Evolutionary conservation across 257 asterid genomes (phyloP), one percentile per base, ranked within the genome.

Genomic region (Cynanchum wilfordii): DNA sequence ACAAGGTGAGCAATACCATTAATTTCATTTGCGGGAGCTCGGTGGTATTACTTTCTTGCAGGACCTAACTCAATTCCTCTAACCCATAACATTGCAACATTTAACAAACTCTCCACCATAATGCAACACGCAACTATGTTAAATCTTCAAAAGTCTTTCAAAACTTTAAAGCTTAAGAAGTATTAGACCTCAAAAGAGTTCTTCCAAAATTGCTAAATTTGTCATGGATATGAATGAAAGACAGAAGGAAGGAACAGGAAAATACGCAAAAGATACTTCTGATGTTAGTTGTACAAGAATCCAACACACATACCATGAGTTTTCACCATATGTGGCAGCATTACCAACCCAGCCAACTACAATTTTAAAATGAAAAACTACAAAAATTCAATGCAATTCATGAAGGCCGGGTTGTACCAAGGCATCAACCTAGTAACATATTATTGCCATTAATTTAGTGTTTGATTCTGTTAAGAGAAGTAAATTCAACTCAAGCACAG

Each of bases 61-160:
- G n/a, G n/a, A n/a, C n/a, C n/a, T n/a, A n/a, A n/a, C n/a, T n/a
- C n/a, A n/a, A n/a, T n/a, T n/a, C n/a, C n/a, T n/a, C n/a, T n/a
- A n/a, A n/a, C n/a, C n/a, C n/a, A n/a, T n/a, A n/a, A n/a, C n/a
- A n/a, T n/a, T n/a, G n/a, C n/a, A n/a, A n/a, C n/a, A n/a, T n/a
- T n/a, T n/a, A n/a, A n/a, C n/a, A n/a, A n/a, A n/a, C n/a, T n/a
- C n/a, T n/a, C n/a, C n/a, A n/a, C n/a, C n/a, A n/a, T n/a, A n/a
- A n/a, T n/a, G 66, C 76, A 8, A 25, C 22, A 55, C 66, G 71
- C 25, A 40, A 55, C 62, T 11, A 20, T 10, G 69, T n/a, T n/a
- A 59, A 50, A 38, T 58, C 49, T 17, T 16, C 16, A 10, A 24
- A 3, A 30, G n/a, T 22, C 4, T 71, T 40, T 38, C 33, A 57